phyloP scores from a whole-genome alignment of 2,329 filamentous ascomycete genomes.

The Trichophaea hybrida region DNA sequence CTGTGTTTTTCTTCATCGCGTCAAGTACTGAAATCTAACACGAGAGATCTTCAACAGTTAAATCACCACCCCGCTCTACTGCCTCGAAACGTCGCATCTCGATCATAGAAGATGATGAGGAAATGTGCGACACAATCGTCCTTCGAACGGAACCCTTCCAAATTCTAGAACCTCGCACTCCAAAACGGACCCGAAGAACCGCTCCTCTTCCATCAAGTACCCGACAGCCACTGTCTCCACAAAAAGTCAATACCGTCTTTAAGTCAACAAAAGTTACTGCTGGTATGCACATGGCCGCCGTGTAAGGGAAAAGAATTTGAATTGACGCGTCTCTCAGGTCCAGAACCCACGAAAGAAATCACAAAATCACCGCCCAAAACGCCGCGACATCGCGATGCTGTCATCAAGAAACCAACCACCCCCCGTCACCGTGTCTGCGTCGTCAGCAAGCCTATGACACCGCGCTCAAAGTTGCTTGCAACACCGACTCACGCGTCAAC shows the following conservation, averaged over 20 bases:
- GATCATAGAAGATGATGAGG: neutral
- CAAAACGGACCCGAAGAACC: neutral
- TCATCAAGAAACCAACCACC: constrained; percentile 18
- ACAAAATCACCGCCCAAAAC: constrained; percentile 13
- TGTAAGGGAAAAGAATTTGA: neutral
- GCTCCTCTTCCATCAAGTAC: neutral
- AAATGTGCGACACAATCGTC: neutral
- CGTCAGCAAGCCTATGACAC: constrained; percentile 25
- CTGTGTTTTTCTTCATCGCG: neutral
- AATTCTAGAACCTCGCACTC: neutral
- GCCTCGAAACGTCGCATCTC: neutral
- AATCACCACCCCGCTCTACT: neutral
- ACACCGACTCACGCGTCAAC: constrained; percentile 21
- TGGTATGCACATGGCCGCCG: neutral
- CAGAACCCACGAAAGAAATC: constrained; percentile 5
- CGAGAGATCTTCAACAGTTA: neutral
- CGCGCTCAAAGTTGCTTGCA: constrained; percentile 22
- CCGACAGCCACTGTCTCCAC: neutral
- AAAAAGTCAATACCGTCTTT: constrained; percentile 1
- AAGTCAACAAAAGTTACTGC: constrained; percentile 4
- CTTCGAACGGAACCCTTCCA: neutral
- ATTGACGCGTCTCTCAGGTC: neutral
- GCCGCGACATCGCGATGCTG: constrained; percentile 16
- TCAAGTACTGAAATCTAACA: neutral
- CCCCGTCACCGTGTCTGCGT: constrained; percentile 20